Conservation (phyloP, 208 protist species). For the Trypanosoma melophagium region DNA sequence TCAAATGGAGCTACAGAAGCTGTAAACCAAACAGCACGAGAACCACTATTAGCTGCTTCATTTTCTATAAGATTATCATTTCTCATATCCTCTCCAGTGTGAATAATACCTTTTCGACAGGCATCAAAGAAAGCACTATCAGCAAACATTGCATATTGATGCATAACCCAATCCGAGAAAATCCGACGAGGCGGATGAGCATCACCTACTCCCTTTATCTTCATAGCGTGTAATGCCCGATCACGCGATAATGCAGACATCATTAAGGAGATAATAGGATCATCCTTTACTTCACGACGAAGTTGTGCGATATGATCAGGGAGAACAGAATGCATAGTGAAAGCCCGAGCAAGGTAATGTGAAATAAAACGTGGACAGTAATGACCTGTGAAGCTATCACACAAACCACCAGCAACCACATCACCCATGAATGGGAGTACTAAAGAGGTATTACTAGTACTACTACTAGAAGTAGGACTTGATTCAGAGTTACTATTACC, state of each 20-base stretch:
- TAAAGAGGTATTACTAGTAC: neutral
- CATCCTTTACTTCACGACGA: constrained; percentile 47
- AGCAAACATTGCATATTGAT: constrained; percentile 77
- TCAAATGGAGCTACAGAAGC: constrained; percentile 49
- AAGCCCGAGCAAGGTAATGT: constrained; percentile 47
- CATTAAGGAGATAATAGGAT: constrained; percentile 62
- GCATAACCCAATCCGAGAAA: constrained; percentile 72
- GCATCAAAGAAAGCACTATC: constrained; percentile 63
- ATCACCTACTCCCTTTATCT: neutral
- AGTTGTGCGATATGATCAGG: constrained; percentile 42
- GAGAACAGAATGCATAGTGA: constrained; percentile 66
- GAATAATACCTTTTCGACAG: constrained; percentile 13
- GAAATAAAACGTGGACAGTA: constrained; percentile 48
- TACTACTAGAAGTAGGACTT: neutral
- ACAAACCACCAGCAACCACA: constrained; percentile 61
- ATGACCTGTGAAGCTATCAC: constrained; percentile 70
- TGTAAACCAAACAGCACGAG: constrained; percentile 76
- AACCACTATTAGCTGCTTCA: constrained; percentile 34
- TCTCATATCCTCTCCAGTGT: neutral
- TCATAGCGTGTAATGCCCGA: constrained; percentile 20
- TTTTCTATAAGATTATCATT: constrained; percentile 4
- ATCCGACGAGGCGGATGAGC: constrained; percentile 25
- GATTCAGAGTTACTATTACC: neutral
- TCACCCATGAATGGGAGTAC: constrained; percentile 44
- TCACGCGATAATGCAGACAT: constrained; percentile 34